Conservation (phyloP, 1,284 basidiomycete species). For the Schizopora paradoxa region DNA sequence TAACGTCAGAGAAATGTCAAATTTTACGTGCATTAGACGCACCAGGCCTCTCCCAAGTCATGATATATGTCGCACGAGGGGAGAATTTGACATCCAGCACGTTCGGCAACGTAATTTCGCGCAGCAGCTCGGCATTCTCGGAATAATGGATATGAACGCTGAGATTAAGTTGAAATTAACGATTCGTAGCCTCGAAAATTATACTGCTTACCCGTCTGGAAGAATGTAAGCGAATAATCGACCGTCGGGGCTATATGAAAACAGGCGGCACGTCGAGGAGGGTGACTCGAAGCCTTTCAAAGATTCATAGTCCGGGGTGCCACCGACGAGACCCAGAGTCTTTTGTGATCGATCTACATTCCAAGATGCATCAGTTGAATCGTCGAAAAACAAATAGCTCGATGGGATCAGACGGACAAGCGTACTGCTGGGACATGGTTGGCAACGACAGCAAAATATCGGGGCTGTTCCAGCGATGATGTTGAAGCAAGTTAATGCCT, state of each 20-base stretch:
- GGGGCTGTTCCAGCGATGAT: constrained; percentile 30
- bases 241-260: constrained; percentile 85
- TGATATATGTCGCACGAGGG: constrained; percentile 86
- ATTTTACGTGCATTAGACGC: constrained; percentile 24
- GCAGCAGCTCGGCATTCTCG: constrained; percentile 64
- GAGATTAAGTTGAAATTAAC: constrained; percentile 18
- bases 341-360: constrained; percentile 89
- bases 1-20: constrained; percentile 13
- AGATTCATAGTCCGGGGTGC: constrained; percentile 70
- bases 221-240: constrained; percentile 82
- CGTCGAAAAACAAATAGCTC: not conserved
- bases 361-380: not conserved
- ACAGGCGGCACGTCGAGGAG: constrained; percentile 67
- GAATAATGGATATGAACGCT: constrained; percentile 78
- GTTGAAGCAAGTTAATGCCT: constrained; percentile 81
- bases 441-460: constrained; percentile 18
- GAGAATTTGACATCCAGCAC: constrained; percentile 87
- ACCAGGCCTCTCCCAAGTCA: constrained; percentile 90
- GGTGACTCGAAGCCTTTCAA: constrained; percentile 64
- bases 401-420: constrained; percentile 9
- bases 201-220: constrained; percentile 55
- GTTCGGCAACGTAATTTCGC: constrained; percentile 66
- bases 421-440: constrained; percentile 18
- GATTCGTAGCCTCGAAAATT: constrained; percentile 7
- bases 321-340: constrained; percentile 80